Conservation (phyloP, 306 rosid genomes). For the Vigna angularis region DNA sequence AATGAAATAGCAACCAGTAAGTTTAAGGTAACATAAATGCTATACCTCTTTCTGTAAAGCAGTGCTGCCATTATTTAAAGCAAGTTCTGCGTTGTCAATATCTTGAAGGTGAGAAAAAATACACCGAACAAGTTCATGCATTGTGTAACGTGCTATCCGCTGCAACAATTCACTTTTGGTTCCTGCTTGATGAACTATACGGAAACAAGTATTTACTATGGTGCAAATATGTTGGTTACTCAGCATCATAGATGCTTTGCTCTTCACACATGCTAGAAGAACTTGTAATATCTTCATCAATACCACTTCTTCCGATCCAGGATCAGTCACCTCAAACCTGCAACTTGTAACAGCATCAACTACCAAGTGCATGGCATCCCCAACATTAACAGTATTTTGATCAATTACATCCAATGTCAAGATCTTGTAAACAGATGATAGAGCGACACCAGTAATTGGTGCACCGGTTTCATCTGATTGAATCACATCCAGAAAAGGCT, state of each 20-base stretch:
- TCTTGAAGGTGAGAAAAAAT: slow-evolving; percentile 93
- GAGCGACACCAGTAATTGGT: slow-evolving; percentile 91
- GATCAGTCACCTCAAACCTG: slow-evolving; percentile 98
- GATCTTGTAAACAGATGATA: slow-evolving; percentile 92
- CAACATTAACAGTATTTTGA: slow-evolving; percentile 78
- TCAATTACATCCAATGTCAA: slow-evolving; percentile 89
- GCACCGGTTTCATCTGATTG: slow-evolving; percentile 97
- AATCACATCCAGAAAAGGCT: slow-evolving; percentile 93
- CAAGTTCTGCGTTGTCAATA: slow-evolving; percentile 58
- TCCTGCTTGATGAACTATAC: slow-evolving; percentile 97
- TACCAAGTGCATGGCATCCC: slow-evolving; percentile 87
- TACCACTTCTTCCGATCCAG: slow-evolving; percentile 96
- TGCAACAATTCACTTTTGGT: slow-evolving; percentile 94
- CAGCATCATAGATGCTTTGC: slow-evolving; percentile 85
- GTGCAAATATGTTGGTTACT: slow-evolving; percentile 95
- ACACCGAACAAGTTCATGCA: slow-evolving; percentile 92
- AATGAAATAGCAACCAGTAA: slow-evolving; percentile 34
- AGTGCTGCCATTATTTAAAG: slow-evolving; percentile 59
- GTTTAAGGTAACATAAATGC: slow-evolving; percentile 16
- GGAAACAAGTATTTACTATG: slow-evolving; percentile 93
- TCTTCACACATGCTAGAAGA: slow-evolving; percentile 92
- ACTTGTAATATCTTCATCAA: slow-evolving; percentile 95
- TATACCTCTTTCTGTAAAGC: slow-evolving; percentile 63
- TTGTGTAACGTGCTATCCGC: slow-evolving; percentile 93
- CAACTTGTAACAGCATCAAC: slow-evolving; percentile 98